A percentile compares a stretch with the other conserved stretches of the same genome.
phyloP scores from a whole-genome alignment of 495 filamentous ascomycete genomes.

The Xylaria scruposa region DNA sequence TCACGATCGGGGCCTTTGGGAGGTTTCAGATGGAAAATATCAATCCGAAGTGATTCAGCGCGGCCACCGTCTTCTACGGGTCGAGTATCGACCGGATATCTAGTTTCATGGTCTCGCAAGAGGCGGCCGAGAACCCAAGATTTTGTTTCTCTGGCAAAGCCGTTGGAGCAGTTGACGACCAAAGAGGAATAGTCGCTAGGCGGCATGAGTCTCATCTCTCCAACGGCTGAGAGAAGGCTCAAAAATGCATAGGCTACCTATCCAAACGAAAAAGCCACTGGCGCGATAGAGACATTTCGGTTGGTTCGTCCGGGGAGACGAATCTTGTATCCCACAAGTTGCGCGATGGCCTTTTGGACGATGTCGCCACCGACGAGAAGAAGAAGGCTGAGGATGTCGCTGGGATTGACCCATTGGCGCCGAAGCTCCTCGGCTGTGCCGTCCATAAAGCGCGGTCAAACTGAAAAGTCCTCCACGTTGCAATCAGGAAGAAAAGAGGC shows the following conservation, averaged over 20 bases:
- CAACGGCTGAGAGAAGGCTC: slow-evolving; percentile 48
- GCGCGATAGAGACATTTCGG: slow-evolving; percentile 34
- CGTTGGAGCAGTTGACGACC: background rate
- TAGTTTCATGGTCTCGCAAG: no score
- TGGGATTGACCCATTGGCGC: background rate
- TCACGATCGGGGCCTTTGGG: no score
- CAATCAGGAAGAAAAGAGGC: background rate
- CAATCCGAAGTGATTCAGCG: no score
- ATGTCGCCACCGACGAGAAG: slow-evolving; percentile 59
- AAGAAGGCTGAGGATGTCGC: slow-evolving; percentile 48
- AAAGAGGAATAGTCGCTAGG: slow-evolving; percentile 37
- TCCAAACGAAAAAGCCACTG: slow-evolving; percentile 63
- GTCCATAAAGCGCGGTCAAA: background rate
- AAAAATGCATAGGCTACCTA: slow-evolving; percentile 57
- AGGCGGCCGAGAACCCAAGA: no score
- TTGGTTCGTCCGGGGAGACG: slow-evolving; percentile 27
- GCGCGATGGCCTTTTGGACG: slow-evolving; percentile 55
- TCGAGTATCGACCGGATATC: no score
- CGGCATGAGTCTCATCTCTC: slow-evolving; percentile 54
- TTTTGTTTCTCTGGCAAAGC: no score
- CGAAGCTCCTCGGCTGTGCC: background rate
- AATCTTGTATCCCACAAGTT: slow-evolving; percentile 39
- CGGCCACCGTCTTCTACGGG: no score
- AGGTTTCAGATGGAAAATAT: no score
- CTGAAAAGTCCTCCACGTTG: background rate